Conservation (phyloP, 257 asterid species). For the Paraleonurus japonicus region DNA sequence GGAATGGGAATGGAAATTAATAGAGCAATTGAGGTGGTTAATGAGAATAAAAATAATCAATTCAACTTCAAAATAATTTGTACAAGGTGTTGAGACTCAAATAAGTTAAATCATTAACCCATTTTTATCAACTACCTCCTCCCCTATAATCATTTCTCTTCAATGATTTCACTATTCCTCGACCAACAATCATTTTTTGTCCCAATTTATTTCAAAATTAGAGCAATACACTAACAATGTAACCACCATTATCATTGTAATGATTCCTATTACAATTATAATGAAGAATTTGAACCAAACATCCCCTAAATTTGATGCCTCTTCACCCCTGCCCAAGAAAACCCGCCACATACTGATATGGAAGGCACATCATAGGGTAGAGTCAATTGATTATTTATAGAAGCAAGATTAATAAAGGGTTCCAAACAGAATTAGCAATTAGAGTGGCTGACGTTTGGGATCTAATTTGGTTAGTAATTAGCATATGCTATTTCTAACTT, state of each 20-base stretch:
- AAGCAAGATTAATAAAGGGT: no score
- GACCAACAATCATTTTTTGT: no score
- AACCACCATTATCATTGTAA: not conserved
- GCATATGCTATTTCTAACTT: no score
- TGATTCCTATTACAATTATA: not conserved
- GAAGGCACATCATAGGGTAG: no score
- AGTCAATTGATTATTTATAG: no score
- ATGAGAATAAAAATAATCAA: no score
- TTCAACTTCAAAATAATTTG: no score
- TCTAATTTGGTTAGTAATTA: no score
- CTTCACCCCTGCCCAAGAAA: slow-evolving; percentile 11
- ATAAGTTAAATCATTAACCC: not conserved
- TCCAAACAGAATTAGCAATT: no score
- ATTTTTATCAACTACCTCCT: no score
- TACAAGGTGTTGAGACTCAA: not conserved
- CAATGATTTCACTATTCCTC: not conserved
- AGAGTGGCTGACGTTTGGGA: no score
- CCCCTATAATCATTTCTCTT: no score
- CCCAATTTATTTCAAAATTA: not conserved
- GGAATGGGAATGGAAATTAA: not conserved
- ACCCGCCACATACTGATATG: not conserved
- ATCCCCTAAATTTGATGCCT: not conserved
- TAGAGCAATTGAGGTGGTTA: not conserved
- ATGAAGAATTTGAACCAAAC: not conserved
- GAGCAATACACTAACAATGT: not conserved